Percentiles rank a stretch among this genome's conserved stretches.
Conservation (phyloP, 345 rosid genomes). For the Boechera retrofracta region DNA sequence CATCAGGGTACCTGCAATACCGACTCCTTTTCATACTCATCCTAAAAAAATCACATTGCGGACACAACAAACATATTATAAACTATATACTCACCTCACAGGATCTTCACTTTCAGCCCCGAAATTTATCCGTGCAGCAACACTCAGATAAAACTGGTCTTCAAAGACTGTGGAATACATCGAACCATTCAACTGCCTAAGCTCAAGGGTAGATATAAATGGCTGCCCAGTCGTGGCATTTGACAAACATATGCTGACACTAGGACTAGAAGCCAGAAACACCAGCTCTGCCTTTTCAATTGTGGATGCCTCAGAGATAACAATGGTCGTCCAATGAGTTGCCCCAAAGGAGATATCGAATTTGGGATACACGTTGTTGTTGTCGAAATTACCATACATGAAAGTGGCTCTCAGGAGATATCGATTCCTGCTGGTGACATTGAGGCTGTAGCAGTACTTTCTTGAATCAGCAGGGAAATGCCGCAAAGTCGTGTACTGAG, state of each 20-base stretch:
- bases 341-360: slow-evolving; percentile 92
- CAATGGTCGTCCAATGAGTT: slow-evolving; percentile 92
- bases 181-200: slow-evolving; percentile 92
- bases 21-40: neutral
- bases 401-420: slow-evolving; percentile 95
- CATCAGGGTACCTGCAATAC: slow-evolving; percentile 78
- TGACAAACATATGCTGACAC: slow-evolving; percentile 82
- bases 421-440: slow-evolving; percentile 72
- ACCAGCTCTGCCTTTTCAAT: slow-evolving; percentile 78
- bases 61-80: slow-evolving; percentile 14
- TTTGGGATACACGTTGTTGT: slow-evolving; percentile 89
- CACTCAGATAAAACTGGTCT: slow-evolving; percentile 69
- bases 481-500: slow-evolving; percentile 77
- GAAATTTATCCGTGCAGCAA: slow-evolving; percentile 92
- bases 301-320: slow-evolving; percentile 70
- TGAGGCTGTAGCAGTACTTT: slow-evolving; percentile 86
- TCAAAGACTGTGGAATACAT: slow-evolving; percentile 70
- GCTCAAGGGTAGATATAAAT: slow-evolving; percentile 97
- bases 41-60: slow-evolving; percentile 41
- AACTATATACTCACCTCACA: slow-evolving; percentile 59
- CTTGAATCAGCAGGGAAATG: slow-evolving; percentile 92
- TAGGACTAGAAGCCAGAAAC: slow-evolving; percentile 78
- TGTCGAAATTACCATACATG: slow-evolving; percentile 90
- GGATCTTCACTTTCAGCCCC: slow-evolving; percentile 88
- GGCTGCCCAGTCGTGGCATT: slow-evolving; percentile 98